phyloP scores from a whole-genome alignment of 2,329 filamentous ascomycete species.

The Sporothrix luriei region DNA sequence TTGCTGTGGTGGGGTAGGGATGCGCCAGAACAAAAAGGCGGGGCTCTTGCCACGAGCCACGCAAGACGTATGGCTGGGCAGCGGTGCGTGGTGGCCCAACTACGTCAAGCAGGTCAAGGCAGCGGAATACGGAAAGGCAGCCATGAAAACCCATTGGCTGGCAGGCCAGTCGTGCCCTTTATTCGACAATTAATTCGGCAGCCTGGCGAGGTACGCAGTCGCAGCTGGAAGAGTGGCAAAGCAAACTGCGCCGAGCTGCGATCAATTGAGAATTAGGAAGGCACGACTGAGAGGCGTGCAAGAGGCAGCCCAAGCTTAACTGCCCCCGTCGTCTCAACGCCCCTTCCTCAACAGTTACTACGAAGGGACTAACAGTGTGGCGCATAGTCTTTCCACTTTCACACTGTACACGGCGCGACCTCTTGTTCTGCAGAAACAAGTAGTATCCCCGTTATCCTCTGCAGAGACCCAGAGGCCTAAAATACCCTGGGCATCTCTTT shows the following conservation, averaged over 20 bases:
- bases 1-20: constrained; percentile 29
- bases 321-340: no score
- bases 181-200: constrained; percentile 5
- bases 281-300: not conserved
- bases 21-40: constrained; percentile 23
- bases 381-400: not conserved
- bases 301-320: constrained; percentile 20
- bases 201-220: constrained; percentile 12
- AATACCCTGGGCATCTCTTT: not conserved
- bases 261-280: not conserved
- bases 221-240: constrained; percentile 3
- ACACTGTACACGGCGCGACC: not conserved
- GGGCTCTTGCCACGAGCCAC: constrained; percentile 17
- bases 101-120: constrained; percentile 16
- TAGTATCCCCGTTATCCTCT: not conserved
- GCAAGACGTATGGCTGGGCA: constrained; percentile 10
- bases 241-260: not conserved
- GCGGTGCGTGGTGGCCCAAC: constrained; percentile 14
- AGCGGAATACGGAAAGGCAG: constrained; percentile 6
- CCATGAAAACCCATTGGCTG: constrained; percentile 14
- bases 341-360: no score
- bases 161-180: not conserved
- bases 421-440: no score
- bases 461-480: not conserved
- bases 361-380: constrained; percentile 21